phyloP scores from a whole-genome alignment of 208 protist genomes.

The Lotmaria passim region DNA sequence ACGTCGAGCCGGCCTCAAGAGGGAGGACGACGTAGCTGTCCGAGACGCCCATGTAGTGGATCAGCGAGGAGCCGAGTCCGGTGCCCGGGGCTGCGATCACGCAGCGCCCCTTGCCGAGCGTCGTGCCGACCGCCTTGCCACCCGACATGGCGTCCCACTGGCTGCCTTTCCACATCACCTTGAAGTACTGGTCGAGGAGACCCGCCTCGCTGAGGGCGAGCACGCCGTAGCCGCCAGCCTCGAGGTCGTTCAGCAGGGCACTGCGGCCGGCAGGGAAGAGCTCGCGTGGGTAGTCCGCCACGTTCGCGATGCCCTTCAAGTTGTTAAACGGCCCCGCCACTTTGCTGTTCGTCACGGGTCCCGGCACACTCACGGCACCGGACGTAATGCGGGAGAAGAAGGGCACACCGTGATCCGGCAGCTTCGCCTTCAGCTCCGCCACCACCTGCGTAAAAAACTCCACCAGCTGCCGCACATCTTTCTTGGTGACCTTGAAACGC shows the following conservation, averaged over 20 bases:
- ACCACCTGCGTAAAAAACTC: constrained; percentile 58
- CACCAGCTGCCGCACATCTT: constrained; percentile 48
- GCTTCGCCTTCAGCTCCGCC: constrained; percentile 30
- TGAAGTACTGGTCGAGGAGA: constrained; percentile 62
- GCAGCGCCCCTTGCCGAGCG: constrained; percentile 52
- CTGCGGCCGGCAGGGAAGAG: constrained; percentile 64
- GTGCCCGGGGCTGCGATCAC: constrained; percentile 67
- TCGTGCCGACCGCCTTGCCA: constrained; percentile 23
- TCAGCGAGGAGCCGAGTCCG: constrained; percentile 66
- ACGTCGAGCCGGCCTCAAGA: constrained; percentile 57
- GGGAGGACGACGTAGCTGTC: constrained; percentile 51
- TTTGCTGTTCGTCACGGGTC: constrained; percentile 52
- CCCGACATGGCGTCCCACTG: constrained; percentile 43
- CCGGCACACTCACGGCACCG: constrained; percentile 61
- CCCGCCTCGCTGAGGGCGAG: constrained; percentile 56
- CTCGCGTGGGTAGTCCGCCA: constrained; percentile 53
- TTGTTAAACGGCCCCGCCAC: constrained; percentile 76
- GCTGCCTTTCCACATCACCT: constrained; percentile 73
- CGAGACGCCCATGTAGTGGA: constrained; percentile 49
- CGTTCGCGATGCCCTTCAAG: constrained; percentile 53
- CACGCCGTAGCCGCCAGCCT: constrained; percentile 69
- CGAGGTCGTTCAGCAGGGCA: constrained; percentile 72
- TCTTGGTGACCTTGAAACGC: constrained; percentile 56
- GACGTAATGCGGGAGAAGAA: constrained; percentile 49
- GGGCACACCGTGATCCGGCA: constrained; percentile 17